Evolutionary conservation across 2,329 filamentous ascomycete species (phyloP).

Genomic region (Aspergillus novofumigatus): DNA sequence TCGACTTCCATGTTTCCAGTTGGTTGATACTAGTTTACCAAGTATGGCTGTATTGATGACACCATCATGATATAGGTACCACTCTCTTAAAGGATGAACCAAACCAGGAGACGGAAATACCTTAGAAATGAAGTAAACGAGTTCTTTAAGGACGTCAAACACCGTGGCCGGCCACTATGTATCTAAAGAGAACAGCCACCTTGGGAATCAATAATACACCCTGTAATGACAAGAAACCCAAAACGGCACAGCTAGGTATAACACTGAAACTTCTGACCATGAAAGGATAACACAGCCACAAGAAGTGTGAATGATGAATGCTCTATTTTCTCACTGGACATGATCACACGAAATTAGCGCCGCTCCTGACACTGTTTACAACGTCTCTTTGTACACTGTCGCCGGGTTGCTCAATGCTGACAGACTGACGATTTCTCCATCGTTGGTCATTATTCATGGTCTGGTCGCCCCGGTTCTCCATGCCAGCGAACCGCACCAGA

Average conservation of each 20-base stretch:
- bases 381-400: conserved; percentile 13
- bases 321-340: background rate
- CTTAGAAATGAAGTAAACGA: background rate
- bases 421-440: conserved; percentile 2
- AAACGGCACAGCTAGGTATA: background rate
- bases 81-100: background rate
- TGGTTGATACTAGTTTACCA: background rate
- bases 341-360: conserved; percentile 27
- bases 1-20: background rate
- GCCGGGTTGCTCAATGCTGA: background rate
- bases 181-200: background rate
- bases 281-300: background rate
- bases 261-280: background rate
- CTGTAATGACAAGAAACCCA: background rate
- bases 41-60: background rate
- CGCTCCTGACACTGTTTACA: conserved; percentile 24
- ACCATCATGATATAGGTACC: background rate
- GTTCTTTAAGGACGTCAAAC: background rate
- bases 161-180: background rate
- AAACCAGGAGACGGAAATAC: background rate
- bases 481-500: conserved; percentile 17
- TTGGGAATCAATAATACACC: background rate
- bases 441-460: conserved; percentile 6
- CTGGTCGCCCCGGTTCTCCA: conserved; percentile 9
- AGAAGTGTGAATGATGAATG: background rate